Percentiles rank a stretch among this genome's conserved stretches.
Conservation (phyloP, 2,329 filamentous ascomycete genomes). For the Davidsoniella virescens region DNA sequence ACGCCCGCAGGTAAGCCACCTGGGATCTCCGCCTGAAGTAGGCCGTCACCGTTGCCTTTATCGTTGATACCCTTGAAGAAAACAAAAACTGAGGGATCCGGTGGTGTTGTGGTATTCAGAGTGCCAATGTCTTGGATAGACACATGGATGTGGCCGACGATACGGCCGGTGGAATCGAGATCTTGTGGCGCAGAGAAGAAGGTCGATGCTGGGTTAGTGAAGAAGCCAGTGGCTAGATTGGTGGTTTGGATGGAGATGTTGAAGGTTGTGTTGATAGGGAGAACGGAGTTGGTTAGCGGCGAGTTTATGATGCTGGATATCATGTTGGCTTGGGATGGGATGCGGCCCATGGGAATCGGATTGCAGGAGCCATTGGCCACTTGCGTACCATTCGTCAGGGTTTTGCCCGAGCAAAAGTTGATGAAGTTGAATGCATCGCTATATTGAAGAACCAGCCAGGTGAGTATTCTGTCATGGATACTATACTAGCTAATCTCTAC, state of each 20-base stretch:
- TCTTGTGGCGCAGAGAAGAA: constrained; percentile 40
- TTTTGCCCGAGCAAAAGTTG: constrained; percentile 40
- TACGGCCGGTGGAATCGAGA: constrained; percentile 24
- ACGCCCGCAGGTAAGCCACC: constrained; percentile 30
- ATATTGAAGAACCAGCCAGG: no score
- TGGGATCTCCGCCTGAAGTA: constrained; percentile 27
- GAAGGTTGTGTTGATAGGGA: constrained; percentile 27
- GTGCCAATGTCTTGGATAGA: constrained; percentile 32
- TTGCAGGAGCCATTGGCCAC: constrained; percentile 36
- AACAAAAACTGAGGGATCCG: constrained; percentile 26
- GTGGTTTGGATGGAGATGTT: constrained; percentile 30
- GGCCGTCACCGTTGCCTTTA: constrained; percentile 28
- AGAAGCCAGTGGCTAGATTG: constrained; percentile 34
- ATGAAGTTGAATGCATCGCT: constrained; percentile 40
- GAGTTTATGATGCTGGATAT: constrained; percentile 34
- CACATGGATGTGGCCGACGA: constrained; percentile 33
- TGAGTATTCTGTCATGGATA: no score
- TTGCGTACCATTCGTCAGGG: constrained; percentile 38
- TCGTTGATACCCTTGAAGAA: constrained; percentile 45
- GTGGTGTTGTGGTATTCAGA: constrained; percentile 23
- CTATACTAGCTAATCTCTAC: no score
- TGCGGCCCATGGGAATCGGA: constrained; percentile 40
- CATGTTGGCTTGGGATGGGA: constrained; percentile 35
- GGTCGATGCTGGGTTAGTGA: constrained; percentile 35
- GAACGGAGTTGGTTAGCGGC: constrained; percentile 26